Evolutionary conservation across 257 asterid genomes (phyloP).

Genomic region (Solanum sitiens): DNA sequence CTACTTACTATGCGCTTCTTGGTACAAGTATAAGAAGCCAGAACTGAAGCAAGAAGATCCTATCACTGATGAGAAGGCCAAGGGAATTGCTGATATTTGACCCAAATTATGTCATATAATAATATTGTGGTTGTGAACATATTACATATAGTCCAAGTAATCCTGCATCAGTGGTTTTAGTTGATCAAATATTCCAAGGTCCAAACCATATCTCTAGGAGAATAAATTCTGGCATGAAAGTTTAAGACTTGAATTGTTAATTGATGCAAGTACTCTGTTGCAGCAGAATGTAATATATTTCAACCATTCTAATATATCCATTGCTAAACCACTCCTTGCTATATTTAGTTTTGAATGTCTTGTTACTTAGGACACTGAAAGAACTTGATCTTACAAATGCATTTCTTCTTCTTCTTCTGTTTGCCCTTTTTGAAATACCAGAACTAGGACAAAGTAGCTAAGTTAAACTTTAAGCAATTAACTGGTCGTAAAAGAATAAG

Average conservation of each 20-base stretch:
- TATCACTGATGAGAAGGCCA: background rate
- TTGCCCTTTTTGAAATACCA: background rate
- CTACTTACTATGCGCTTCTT: slow-evolving; percentile 42
- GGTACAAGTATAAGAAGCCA: slow-evolving; percentile 54
- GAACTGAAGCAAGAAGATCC: slow-evolving; percentile 14
- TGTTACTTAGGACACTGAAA: background rate
- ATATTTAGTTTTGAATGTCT: background rate
- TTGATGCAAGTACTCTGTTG: background rate
- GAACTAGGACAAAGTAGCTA: background rate
- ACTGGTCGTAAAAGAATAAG: background rate
- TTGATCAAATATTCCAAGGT: background rate
- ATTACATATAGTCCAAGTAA: background rate
- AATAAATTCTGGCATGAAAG: background rate
- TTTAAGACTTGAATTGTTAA: background rate
- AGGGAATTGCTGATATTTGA: background rate
- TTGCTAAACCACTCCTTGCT: background rate
- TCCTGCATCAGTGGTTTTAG: background rate
- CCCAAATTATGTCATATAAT: background rate
- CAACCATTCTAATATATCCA: background rate
- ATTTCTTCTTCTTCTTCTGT: background rate
- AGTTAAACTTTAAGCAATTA: background rate
- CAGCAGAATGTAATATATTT: background rate
- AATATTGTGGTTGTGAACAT: background rate
- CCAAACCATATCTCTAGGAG: background rate
- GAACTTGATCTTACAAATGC: background rate